A percentile compares a stretch with the other conserved stretches of the same genome.
These are phyloP conservation scores for Candida boidinii DNA, from an alignment of 805 yeast species.

Conservation along the genomic window DNA sequence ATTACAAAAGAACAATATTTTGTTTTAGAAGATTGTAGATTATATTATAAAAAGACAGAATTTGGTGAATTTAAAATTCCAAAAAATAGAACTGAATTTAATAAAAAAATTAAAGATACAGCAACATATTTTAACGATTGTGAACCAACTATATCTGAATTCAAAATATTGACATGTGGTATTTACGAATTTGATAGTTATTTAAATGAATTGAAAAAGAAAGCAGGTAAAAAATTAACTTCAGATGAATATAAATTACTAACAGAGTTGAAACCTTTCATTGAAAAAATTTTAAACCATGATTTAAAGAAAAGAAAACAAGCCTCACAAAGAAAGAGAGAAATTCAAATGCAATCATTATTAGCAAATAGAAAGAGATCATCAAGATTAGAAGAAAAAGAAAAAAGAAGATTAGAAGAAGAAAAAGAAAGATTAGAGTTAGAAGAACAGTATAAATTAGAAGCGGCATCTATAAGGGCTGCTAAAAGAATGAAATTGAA, in stretches of 20 bases:
- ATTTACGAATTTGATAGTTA: slow-evolving; percentile 33
- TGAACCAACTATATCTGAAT: slow-evolving; percentile 28
- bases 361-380: slow-evolving; percentile 67
- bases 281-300: slow-evolving; percentile 28
- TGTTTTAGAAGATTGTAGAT: slow-evolving; percentile 42
- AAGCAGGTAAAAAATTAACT: slow-evolving; percentile 20
- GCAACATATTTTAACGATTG: slow-evolving; percentile 4
- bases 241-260: slow-evolving; percentile 21
- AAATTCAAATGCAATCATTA: slow-evolving; percentile 52
- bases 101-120: slow-evolving; percentile 5
- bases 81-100: slow-evolving; percentile 22
- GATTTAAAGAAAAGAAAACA: slow-evolving; percentile 49
- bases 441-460: slow-evolving; percentile 34
- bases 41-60: slow-evolving; percentile 32
- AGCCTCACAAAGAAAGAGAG: slow-evolving; percentile 48
- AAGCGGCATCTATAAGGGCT: slow-evolving; percentile 36
- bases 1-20: slow-evolving; percentile 18
- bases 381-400: slow-evolving; percentile 62
- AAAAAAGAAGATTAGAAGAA: slow-evolving; percentile 43
- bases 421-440: slow-evolving; percentile 36
- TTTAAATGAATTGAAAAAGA: slow-evolving; percentile 21
- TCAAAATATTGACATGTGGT: slow-evolving; percentile 34
- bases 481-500: slow-evolving; percentile 30
- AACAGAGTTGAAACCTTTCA: slow-evolving; percentile 20
- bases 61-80: slow-evolving; percentile 27